Evolutionary conservation across 495 filamentous ascomycete species (phyloP).

Genomic region (Aspergillus homomorphus): DNA sequence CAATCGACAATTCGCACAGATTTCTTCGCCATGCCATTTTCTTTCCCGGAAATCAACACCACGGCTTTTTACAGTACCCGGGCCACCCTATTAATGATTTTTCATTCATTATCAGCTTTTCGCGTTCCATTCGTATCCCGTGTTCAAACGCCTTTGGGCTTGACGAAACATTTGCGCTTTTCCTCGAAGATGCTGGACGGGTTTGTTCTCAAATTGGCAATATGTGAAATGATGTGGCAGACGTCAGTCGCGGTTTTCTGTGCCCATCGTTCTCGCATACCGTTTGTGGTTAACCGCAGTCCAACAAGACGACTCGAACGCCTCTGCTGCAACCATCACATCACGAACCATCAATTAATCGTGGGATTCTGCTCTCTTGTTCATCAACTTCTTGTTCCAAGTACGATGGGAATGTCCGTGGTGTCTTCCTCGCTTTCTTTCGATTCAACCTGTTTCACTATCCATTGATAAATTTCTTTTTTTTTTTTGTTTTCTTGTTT

Average conservation of each 20-base stretch:
- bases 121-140: slow-evolving; percentile 13
- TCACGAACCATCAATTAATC: slow-evolving; percentile 18
- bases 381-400: slow-evolving; percentile 11
- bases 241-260: not conserved
- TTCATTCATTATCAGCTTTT: slow-evolving; percentile 26
- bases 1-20: slow-evolving; percentile 3
- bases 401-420: slow-evolving; percentile 14
- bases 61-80: slow-evolving; percentile 33
- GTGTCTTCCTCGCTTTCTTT: slow-evolving; percentile 31
- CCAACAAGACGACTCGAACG: not conserved
- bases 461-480: not conserved
- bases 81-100: slow-evolving; percentile 36
- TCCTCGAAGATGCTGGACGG: not conserved
- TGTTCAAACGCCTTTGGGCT: not conserved
- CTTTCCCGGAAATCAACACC: slow-evolving; percentile 16
- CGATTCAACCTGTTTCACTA: slow-evolving; percentile 13
- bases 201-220: not conserved
- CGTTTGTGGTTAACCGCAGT: not conserved
- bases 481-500: slow-evolving; percentile 9
- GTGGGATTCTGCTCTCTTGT: slow-evolving; percentile 21
- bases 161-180: not conserved
- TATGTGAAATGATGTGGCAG: not conserved
- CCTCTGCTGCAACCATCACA: slow-evolving; percentile 25
- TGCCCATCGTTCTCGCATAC: not conserved
- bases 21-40: slow-evolving; percentile 10